phyloP scores from a whole-genome alignment of 2,329 filamentous ascomycete genomes.

The Cladosporium sp. region DNA sequence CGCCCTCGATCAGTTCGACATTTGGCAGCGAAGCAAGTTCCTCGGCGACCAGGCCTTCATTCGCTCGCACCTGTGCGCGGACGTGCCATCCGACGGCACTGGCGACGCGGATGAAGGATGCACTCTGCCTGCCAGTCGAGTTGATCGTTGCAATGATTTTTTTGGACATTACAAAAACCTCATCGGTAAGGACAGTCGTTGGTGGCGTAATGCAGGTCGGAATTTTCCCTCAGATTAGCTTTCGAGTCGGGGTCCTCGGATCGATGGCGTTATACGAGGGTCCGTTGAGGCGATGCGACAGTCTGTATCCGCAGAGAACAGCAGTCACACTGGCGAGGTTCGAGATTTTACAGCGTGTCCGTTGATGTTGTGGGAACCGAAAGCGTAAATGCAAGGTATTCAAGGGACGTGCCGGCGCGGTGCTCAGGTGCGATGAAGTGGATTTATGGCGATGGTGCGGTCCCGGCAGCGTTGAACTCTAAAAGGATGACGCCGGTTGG shows the following conservation, averaged over 20 bases:
- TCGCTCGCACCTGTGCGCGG: slow-evolving; percentile 82
- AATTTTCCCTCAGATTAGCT: neutral
- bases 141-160: slow-evolving; percentile 95
- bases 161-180: slow-evolving; percentile 28
- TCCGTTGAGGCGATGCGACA: neutral
- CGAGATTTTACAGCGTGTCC: neutral
- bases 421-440: neutral
- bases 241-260: neutral
- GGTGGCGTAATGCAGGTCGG: slow-evolving; percentile 5
- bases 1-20: slow-evolving; percentile 67
- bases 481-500: neutral
- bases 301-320: no score
- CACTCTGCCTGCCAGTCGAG: slow-evolving; percentile 90
- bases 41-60: slow-evolving; percentile 80
- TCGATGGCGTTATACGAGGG: neutral
- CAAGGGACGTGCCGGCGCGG: slow-evolving; percentile 5
- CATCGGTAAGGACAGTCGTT: slow-evolving; percentile 18
- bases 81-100: slow-evolving; percentile 91
- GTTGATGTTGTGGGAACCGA: neutral
- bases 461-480: slow-evolving; percentile 1
- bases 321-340: neutral
- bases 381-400: slow-evolving; percentile 6
- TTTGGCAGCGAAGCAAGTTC: slow-evolving; percentile 81
- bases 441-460: neutral
- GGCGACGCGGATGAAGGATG: slow-evolving; percentile 89